Base-by-base conservation (phyloP, 129 eudicot genomes). In the Calendula officinalis region DNA sequence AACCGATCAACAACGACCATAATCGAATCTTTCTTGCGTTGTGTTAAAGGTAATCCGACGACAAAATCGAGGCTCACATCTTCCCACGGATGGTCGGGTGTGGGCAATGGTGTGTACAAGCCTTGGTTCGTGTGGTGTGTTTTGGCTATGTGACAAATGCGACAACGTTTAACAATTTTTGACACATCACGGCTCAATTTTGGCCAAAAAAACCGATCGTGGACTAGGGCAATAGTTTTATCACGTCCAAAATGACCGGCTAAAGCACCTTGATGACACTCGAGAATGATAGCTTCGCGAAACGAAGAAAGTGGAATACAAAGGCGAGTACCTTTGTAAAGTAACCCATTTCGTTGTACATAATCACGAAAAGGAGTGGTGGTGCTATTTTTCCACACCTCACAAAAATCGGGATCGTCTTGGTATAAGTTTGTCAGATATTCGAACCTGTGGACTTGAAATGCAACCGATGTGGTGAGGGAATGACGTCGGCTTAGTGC, bases 351-450 rank as follows among this genome's bases (percentile, higher is more conserved):
- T 5, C 10, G 33, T 7, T 34, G 61, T 9, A 51, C 34, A 51
- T 15, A 51, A 4, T 6, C 22, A 8, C 30, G 22, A 30, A 22
- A 53, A 53, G 59, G 38, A 1, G n/a, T 38, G 5, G 8, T n/a
- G 22, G 22, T 53, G 15, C 16, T 47, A 3, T 53, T 56, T 34
- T 56, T 10, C 61, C 17, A 56, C 3, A 56, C 4, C 13, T 22
- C 58, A 53, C 30, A 38, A 53, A 53, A 53, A 27, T 27, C 58
- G 30, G 58, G 38, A 7, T 53, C 58, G 3, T 17, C 58, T 53
- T 22, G 58, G 10, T 22, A 22, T 6, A 9, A 17, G 17, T 56
- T 9, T 41, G 34, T 32, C 33, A 56, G 6, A 42, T 32, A 5
- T 12, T 9, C 33, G 34, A 56, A 7, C 41, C 42, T 15, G 12